Evolutionary conservation across 2,329 filamentous ascomycete genomes (phyloP).

Genomic region (Thermomyces lanuginosus): DNA sequence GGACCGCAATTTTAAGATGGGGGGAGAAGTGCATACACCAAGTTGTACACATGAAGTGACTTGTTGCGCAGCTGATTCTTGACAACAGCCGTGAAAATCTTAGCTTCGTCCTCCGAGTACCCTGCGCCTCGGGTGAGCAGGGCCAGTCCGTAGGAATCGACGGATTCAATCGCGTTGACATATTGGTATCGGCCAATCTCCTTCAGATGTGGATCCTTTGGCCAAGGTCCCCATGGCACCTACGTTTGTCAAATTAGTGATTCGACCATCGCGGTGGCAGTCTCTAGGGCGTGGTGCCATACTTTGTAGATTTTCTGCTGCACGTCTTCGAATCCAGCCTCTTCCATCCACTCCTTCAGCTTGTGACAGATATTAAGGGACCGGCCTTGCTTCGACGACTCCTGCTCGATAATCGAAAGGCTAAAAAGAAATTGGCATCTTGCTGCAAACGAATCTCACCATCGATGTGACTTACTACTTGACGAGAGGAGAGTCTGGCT

Average conservation of each 20-base stretch:
- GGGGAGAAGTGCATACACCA: slow-evolving; percentile 1
- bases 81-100: slow-evolving; percentile 5
- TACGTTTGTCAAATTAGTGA: neutral
- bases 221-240: slow-evolving; percentile 6
- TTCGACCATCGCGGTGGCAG: neutral
- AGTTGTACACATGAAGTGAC: slow-evolving; percentile 4
- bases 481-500: slow-evolving; percentile 4
- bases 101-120: slow-evolving; percentile 2
- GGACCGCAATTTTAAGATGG: no score
- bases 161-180: slow-evolving; percentile 3
- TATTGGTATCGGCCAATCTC: slow-evolving; percentile 4
- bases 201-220: slow-evolving; percentile 5
- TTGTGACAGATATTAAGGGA: slow-evolving; percentile 5
- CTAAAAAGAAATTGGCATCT: neutral
- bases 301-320: slow-evolving; percentile 5
- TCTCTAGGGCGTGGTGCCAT: neutral
- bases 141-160: slow-evolving; percentile 4
- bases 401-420: slow-evolving; percentile 2
- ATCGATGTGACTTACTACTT: slow-evolving; percentile 1
- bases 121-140: slow-evolving; percentile 3
- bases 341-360: slow-evolving; percentile 6
- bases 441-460: neutral
- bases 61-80: slow-evolving; percentile 2
- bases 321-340: slow-evolving; percentile 6
- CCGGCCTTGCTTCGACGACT: slow-evolving; percentile 3